Conservation (phyloP, 352 stramenopile genomes). For the Pythium rishiriense region DNA sequence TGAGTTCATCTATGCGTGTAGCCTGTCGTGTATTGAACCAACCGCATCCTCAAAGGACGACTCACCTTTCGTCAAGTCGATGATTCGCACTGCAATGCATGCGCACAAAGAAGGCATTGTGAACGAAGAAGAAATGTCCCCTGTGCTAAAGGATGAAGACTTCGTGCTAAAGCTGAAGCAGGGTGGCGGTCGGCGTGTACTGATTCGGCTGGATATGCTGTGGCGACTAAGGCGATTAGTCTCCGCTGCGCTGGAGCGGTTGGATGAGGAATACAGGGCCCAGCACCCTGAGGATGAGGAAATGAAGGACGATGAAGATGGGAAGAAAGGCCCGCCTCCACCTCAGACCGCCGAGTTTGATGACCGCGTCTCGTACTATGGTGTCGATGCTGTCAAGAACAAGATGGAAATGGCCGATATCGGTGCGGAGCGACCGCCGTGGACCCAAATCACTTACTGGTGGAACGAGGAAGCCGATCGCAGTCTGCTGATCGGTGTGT, state of each 20-base stretch:
- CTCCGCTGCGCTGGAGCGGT: conserved; percentile 50
- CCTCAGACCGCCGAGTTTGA: conserved; percentile 59
- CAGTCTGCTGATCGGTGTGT: conserved; percentile 80
- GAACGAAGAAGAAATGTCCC: conserved; percentile 68
- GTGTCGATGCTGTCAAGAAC: conserved; percentile 61
- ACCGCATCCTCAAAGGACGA: conserved; percentile 73
- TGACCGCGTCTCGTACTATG: conserved; percentile 68
- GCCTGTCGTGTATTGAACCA: conserved; percentile 58
- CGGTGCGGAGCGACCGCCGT: conserved; percentile 63
- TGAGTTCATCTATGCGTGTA: conserved; percentile 88
- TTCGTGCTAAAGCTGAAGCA: conserved; percentile 88
- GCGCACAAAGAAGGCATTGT: conserved; percentile 74
- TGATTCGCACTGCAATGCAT: conserved; percentile 61
- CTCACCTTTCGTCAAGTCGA: conserved; percentile 79
- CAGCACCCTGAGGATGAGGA: conserved; percentile 22
- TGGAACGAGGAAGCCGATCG: conserved; percentile 83
- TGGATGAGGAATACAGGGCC: conserved; percentile 52
- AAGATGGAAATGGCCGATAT: conserved; percentile 67
- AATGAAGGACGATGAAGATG: conserved; percentile 24
- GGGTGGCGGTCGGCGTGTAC: conserved; percentile 73
- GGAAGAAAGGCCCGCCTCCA: conserved; percentile 24
- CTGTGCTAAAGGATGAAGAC: conserved; percentile 86
- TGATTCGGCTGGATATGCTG: conserved; percentile 87
- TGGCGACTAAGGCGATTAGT: conserved; percentile 71
- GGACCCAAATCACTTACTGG: conserved; percentile 85